Evolutionary conservation across 2,329 filamentous ascomycete species (phyloP).

Genomic region (Fusarium hainanense): DNA sequence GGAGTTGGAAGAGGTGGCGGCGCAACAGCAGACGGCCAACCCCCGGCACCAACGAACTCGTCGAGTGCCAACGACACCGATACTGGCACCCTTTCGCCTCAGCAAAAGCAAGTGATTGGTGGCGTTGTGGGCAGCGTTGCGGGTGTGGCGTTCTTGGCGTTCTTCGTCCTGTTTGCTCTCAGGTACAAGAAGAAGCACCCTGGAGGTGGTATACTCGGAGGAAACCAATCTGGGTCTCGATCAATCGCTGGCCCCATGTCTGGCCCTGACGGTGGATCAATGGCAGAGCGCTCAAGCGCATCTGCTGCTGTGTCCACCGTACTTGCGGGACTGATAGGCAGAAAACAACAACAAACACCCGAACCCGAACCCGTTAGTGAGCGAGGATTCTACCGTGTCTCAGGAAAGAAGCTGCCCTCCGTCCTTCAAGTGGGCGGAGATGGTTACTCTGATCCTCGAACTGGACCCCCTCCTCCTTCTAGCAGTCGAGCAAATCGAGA

Average conservation of each 20-base stretch:
- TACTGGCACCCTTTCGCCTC: constrained; percentile 44
- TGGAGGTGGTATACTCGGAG: constrained; percentile 57
- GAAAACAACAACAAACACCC: constrained; percentile 47
- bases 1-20: constrained; percentile 20
- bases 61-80: constrained; percentile 36
- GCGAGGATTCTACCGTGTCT: constrained; percentile 72
- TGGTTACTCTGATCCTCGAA: constrained; percentile 64
- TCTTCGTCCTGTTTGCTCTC: constrained; percentile 65
- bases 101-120: constrained; percentile 61
- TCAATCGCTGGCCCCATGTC: constrained; percentile 33
- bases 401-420: constrained; percentile 72
- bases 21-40: constrained; percentile 33
- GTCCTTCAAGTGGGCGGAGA: constrained; percentile 72
- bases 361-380: constrained; percentile 57
- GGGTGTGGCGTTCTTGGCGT: constrained; percentile 66
- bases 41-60: constrained; percentile 39
- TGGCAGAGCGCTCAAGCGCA: constrained; percentile 59
- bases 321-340: constrained; percentile 59
- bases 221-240: constrained; percentile 49
- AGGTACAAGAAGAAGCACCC: constrained; percentile 65
- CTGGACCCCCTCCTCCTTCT: constrained; percentile 5
- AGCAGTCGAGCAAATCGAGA: constrained; percentile 45
- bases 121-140: constrained; percentile 69
- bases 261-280: constrained; percentile 46
- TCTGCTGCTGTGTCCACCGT: constrained; percentile 58